Evolutionary conservation across 2,329 filamentous ascomycete species (phyloP).

Genomic region (Plectosphaerella sp.): DNA sequence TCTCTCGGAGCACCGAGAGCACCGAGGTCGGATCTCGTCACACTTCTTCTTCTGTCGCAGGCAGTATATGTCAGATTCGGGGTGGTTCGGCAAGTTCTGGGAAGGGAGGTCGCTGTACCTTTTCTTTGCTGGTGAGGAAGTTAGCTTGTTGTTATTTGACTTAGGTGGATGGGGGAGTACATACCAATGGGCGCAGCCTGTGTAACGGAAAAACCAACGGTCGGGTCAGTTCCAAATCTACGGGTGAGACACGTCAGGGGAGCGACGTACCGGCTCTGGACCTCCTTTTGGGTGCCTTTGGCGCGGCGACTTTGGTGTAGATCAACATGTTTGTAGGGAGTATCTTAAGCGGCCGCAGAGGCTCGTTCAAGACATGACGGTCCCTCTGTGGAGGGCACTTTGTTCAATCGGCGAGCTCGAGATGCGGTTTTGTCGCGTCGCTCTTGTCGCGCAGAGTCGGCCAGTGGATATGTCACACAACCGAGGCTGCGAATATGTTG

Average conservation of each 20-base stretch:
- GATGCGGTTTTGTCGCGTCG: no score
- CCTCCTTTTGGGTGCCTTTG: conserved; percentile 55
- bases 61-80: background rate
- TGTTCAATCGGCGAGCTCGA: no score
- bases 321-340: conserved; percentile 42
- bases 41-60: conserved; percentile 51
- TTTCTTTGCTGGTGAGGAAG: conserved; percentile 41
- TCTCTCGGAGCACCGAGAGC: conserved; percentile 45
- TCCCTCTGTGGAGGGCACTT: no score
- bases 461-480: no score
- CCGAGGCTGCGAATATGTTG: no score
- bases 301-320: conserved; percentile 51
- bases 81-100: no score
- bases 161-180: conserved; percentile 16
- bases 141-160: background rate
- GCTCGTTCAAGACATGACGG: background rate
- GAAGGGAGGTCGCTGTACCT: conserved; percentile 29
- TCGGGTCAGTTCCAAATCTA: conserved; percentile 16
- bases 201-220: conserved; percentile 6
- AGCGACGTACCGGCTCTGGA: conserved; percentile 52
- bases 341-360: background rate
- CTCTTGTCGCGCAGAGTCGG: no score
- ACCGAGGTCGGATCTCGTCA: conserved; percentile 46
- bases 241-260: background rate
- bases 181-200: conserved; percentile 50